Conservation (phyloP, 306 rosid species). For the Chamaecrista fasciculata region DNA sequence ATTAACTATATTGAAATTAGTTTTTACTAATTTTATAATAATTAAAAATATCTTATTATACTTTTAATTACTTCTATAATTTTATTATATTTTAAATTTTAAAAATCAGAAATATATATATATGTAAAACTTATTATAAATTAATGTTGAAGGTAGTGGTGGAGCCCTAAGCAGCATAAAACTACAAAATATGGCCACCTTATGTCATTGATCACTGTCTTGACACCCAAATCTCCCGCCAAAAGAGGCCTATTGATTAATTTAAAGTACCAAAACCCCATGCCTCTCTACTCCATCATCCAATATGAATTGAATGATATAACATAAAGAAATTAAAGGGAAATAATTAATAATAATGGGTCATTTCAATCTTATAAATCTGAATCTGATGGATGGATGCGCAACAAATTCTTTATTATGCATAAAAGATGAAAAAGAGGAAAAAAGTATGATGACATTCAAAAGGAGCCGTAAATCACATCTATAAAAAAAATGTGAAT, state of each 20-base stretch:
- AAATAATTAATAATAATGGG: no score
- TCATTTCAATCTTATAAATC: constrained; percentile 6
- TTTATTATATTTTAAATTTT: no score
- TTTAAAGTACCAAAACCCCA: constrained; percentile 20
- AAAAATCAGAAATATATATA: no score
- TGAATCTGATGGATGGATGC: no score
- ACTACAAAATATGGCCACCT: constrained; percentile 31
- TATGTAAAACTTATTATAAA: no score
- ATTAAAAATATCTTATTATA: no score
- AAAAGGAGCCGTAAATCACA: not conserved
- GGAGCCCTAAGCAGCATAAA: constrained; percentile 36
- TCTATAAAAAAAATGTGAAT: no score
- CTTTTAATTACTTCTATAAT: no score
- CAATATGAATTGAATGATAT: no score
- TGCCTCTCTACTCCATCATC: not conserved
- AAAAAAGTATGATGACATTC: not conserved
- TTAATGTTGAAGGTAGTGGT: no score
- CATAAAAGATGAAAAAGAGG: not conserved
- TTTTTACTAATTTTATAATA: no score
- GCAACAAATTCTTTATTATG: not conserved
- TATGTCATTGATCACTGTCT: constrained; percentile 33
- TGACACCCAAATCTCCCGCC: constrained; percentile 69
- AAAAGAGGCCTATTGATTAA: constrained; percentile 28
- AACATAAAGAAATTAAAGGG: not conserved
- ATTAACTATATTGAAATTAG: no score